Evolutionary conservation across 2,329 filamentous ascomycete genomes (phyloP).

Genomic region (Rasamsonia emersonii): DNA sequence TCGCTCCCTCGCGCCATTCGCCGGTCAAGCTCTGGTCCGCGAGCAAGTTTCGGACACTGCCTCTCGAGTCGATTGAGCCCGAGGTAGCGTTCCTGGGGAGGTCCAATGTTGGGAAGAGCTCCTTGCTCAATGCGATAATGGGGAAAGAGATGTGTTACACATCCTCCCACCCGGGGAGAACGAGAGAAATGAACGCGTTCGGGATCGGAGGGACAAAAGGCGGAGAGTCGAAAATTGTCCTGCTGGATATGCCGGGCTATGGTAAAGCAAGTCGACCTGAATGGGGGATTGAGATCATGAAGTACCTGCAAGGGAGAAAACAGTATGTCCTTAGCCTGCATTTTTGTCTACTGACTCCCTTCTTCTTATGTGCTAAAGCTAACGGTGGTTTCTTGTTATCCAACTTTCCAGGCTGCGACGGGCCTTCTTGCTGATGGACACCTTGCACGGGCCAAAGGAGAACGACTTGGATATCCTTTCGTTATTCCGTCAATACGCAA

Average conservation of each 20-base stretch:
- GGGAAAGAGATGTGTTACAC: slow-evolving; percentile 45
- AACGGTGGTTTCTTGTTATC: slow-evolving; percentile 2
- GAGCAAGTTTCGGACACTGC: slow-evolving; percentile 52
- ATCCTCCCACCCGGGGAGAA: slow-evolving; percentile 52
- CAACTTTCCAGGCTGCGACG: slow-evolving; percentile 42
- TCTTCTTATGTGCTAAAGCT: background rate
- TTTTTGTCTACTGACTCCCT: background rate
- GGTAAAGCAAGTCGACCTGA: slow-evolving; percentile 52
- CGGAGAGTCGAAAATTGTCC: slow-evolving; percentile 41
- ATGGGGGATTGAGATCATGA: slow-evolving; percentile 61
- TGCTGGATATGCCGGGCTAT: slow-evolving; percentile 66
- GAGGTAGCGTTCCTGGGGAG: slow-evolving; percentile 61
- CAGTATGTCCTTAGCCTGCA: slow-evolving; percentile 37
- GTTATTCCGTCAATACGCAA: slow-evolving; percentile 46
- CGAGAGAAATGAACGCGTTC: slow-evolving; percentile 59
- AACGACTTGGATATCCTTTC: slow-evolving; percentile 50
- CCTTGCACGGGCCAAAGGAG: slow-evolving; percentile 54
- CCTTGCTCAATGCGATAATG: slow-evolving; percentile 57
- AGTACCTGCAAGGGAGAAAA: slow-evolving; percentile 54
- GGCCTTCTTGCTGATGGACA: slow-evolving; percentile 58
- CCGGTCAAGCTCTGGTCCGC: slow-evolving; percentile 53
- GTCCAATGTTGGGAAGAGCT: slow-evolving; percentile 63
- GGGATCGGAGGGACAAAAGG: slow-evolving; percentile 45
- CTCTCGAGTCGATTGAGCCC: slow-evolving; percentile 43
- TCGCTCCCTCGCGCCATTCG: slow-evolving; percentile 36